Evolutionary conservation across 768 basidiomycete species (phyloP), one percentile per base, ranked within the genome.

Genomic region (Rhodocollybia butyracea): DNA sequence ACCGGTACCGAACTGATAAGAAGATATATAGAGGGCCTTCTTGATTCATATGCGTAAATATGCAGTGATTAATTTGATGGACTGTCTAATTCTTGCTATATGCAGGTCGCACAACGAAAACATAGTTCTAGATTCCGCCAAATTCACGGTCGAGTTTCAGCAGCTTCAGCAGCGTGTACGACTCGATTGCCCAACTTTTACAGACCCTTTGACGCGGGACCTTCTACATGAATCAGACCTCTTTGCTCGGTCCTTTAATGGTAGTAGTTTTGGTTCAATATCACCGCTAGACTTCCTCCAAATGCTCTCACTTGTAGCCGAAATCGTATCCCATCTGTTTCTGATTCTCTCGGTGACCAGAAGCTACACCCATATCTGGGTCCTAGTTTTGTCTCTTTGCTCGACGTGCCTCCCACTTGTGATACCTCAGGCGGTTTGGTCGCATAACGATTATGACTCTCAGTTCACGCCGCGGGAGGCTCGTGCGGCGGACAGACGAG

Each of bases 161-260:
- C 90, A 91, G 65, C 78, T 92, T 69, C 82, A 86, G 61, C 86
- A 88, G 61, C 83, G 90, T 55, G 75, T 92, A 19, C 82, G 81
- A 40, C 79, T 91, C 55, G 90, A 93, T 64, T 77, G 89, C 36
- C 90, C 90, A 55, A 88, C 91, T 8, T 78, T 93, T 51, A 74
- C 85, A 53, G 88, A 91, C 64, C 86, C 90, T 46, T 66, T 74
- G 56, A 76, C 88, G 22, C 85, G 88, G 56, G 89, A 91, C 65
- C 80, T 92, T 40, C 76, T 93, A n/a, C 86, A 89, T 57, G 90
- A 93, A 70, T 89, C 91, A 36, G 91, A 93, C 65, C 77, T 89
- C 31, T 93, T 93, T 64, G 86, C 88, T 40, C 81, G 88, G 56
- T 92, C 91, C 11, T 91, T 92, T 68, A 81, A 78, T 61, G 88